Conservation (phyloP, 23 red algal genomes). For the Gracilaria caudata region DNA sequence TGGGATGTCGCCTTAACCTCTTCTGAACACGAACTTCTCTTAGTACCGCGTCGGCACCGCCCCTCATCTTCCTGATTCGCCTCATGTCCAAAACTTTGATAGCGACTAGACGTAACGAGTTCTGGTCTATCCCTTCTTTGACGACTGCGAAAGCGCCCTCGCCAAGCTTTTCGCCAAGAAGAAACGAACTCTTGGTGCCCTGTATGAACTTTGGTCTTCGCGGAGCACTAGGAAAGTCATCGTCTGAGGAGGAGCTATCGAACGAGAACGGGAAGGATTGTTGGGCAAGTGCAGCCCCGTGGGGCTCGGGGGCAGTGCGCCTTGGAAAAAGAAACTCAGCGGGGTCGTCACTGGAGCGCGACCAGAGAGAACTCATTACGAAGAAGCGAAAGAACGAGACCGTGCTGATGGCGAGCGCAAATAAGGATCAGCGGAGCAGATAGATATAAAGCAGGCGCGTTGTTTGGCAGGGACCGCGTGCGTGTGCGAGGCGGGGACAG, state of each 20-base stretch:
- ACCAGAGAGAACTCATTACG: slow-evolving; percentile 17
- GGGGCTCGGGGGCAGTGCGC: slow-evolving; percentile 1
- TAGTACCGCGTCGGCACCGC: slow-evolving; percentile 84
- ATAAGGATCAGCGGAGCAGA: not conserved
- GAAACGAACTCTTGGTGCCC: slow-evolving; percentile 59
- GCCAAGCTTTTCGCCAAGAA: slow-evolving; percentile 91
- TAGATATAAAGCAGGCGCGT: not conserved
- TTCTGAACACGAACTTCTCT: slow-evolving; percentile 90
- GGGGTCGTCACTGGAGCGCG: slow-evolving; percentile 26
- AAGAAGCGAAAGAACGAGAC: not conserved
- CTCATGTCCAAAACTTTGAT: slow-evolving; percentile 91
- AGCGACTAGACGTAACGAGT: slow-evolving; percentile 90
- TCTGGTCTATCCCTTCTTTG: slow-evolving; percentile 89
- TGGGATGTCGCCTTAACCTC: slow-evolving; percentile 82
- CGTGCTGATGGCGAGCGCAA: not conserved
- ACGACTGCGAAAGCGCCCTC: slow-evolving; percentile 95
- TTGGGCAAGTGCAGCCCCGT: not conserved
- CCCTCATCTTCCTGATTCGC: slow-evolving; percentile 72
- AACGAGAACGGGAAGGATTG: slow-evolving; percentile 30
- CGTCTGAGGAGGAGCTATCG: slow-evolving; percentile 28
- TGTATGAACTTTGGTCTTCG: slow-evolving; percentile 57
- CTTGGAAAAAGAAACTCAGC: slow-evolving; percentile 25
- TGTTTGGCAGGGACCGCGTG: not conserved
- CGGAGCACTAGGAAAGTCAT: slow-evolving; percentile 21
- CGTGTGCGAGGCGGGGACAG: slow-evolving; percentile 1